Evolutionary conservation across 768 basidiomycete species (phyloP).

Genomic region (Postia placenta): DNA sequence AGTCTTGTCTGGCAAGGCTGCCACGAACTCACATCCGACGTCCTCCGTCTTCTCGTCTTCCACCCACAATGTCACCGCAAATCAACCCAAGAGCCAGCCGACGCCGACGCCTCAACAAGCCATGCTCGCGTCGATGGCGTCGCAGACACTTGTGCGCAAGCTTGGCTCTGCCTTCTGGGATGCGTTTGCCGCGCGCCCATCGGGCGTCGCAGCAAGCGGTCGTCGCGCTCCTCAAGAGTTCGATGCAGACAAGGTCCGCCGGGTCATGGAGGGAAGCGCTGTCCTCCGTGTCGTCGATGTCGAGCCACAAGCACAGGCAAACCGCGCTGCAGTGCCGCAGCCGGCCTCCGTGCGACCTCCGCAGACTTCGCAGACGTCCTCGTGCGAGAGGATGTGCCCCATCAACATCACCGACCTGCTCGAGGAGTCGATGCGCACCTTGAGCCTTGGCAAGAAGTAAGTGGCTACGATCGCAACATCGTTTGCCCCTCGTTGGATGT

Average conservation of each 20-base stretch:
- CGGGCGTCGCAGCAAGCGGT: slow-evolving; percentile 18
- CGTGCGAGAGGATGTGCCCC: slow-evolving; percentile 12
- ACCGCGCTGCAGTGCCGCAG: not conserved
- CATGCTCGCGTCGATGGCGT: slow-evolving; percentile 67
- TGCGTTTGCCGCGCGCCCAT: slow-evolving; percentile 61
- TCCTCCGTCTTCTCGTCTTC: slow-evolving; percentile 30
- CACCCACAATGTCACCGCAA: slow-evolving; percentile 15
- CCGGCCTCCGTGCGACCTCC: not conserved
- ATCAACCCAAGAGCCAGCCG: slow-evolving; percentile 23
- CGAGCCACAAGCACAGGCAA: slow-evolving; percentile 30
- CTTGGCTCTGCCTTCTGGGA: slow-evolving; percentile 83
- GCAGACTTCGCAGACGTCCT: slow-evolving; percentile 6
- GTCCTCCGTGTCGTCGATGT: slow-evolving; percentile 77
- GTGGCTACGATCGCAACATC: not conserved
- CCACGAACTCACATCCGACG: slow-evolving; percentile 30
- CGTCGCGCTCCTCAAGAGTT: slow-evolving; percentile 6
- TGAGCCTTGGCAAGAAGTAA: slow-evolving; percentile 50
- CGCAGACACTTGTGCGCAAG: slow-evolving; percentile 67
- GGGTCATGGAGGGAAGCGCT: slow-evolving; percentile 78
- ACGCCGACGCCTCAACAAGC: slow-evolving; percentile 36
- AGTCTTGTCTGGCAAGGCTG: slow-evolving; percentile 44
- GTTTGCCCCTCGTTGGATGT: not conserved
- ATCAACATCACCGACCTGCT: slow-evolving; percentile 34
- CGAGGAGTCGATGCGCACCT: slow-evolving; percentile 65
- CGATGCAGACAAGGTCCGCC: slow-evolving; percentile 78